Evolutionary conservation across 2,329 filamentous ascomycete species (phyloP), one percentile per base, ranked within the genome.

Genomic region (Fusarium papillatum): DNA sequence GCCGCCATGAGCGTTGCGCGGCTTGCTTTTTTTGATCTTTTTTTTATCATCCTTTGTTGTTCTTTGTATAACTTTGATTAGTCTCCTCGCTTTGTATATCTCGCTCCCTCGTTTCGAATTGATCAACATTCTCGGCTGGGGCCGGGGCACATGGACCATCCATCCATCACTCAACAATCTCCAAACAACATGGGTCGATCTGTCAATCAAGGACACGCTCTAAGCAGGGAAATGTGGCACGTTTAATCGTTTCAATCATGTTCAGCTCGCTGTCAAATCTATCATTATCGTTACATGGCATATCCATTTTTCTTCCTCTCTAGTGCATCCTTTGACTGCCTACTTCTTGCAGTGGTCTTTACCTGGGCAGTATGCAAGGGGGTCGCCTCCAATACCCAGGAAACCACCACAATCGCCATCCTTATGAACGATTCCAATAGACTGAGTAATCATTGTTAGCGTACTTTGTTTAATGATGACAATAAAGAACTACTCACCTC

Each of bases 391-490:
- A 14, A 70, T 31, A 7, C 55, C 62, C 7, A 66, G 2, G 6
- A 57, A 29, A 8, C 67, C 67, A 22, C 62, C 24, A 34, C 65
- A 68, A n/a, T 64, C 65, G 24, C n/a, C 38, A 17, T 64, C 29
- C 10, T 53, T 71, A 14, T 71, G 65, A 10, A 57, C 57, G 14
- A 70, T 70, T 14, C 57, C 64, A 3, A 70, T 67, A 19, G 57
- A 14, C 55, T 63, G 31, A 4, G 19, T 2, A 3, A n/a, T 41
- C 9, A 17, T 34, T 26, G 57, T 69, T 24, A 55, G 50, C 29
- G 34, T 36, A 7, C 55, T 13, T 5, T 5, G 13, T 22, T 14
- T n/a, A 7, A 17, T 10, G 10, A 14, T 6, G 2, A 17, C 7
- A n/a, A 14, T 16, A 13, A 24, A 19, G 17, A 16, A 19, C 29